These are phyloP conservation scores for Solanum aculeatissimum DNA, from an alignment of 305 asterid species.

Conservation along the genomic window DNA sequence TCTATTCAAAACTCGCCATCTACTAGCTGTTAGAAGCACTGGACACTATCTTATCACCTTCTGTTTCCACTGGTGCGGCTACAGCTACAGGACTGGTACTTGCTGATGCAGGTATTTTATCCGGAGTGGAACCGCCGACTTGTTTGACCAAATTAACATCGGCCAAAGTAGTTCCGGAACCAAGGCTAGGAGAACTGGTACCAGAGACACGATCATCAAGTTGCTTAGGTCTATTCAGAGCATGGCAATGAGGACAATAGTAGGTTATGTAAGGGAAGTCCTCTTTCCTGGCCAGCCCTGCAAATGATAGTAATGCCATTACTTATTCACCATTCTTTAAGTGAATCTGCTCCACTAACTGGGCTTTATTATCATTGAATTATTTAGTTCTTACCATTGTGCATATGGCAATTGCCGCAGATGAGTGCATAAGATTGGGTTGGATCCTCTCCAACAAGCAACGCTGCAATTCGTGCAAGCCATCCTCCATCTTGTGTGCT, in stretches of 20 bases:
- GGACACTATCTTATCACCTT: not conserved
- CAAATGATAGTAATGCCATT: conserved; percentile 1
- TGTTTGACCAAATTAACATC: conserved; percentile 17
- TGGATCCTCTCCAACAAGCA: conserved; percentile 94
- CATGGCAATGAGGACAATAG: conserved; percentile 89
- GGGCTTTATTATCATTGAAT: not conserved
- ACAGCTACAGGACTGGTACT: not conserved
- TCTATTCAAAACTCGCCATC: not conserved
- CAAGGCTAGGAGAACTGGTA: conserved; percentile 20
- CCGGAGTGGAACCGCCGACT: conserved; percentile 1
- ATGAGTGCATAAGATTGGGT: conserved; percentile 79
- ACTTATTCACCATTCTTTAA: not conserved
- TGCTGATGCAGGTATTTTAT: not conserved
- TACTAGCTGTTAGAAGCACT: not conserved
- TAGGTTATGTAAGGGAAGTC: conserved; percentile 67
- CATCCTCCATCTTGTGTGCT: conserved; percentile 59
- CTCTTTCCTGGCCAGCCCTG: conserved; percentile 91
- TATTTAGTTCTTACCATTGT: conserved; percentile 50
- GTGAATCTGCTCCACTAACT: not conserved
- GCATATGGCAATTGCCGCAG: conserved; percentile 89
- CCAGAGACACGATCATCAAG: conserved; percentile 25
- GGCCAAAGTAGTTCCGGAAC: conserved; percentile 14
- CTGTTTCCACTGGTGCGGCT: not conserved
- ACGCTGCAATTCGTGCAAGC: conserved; percentile 77
- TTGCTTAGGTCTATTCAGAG: conserved; percentile 57